Base-by-base conservation (phyloP, 2,329 filamentous ascomycete genomes). In the Endoconidiophora polonica region DNA sequence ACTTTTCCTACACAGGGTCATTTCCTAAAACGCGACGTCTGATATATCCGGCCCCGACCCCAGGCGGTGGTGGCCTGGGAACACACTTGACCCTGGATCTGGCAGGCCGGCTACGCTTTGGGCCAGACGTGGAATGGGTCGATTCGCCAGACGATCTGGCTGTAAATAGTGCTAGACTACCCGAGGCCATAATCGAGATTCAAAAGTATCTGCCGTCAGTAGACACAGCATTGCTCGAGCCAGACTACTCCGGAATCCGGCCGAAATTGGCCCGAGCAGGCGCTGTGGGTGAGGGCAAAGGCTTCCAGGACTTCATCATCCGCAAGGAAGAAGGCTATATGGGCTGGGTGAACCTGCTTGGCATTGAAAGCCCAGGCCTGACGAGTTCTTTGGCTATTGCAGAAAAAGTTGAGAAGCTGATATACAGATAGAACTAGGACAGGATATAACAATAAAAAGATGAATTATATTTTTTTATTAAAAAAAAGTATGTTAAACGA, bases 121-220 rank as follows among this genome's bases (percentile, higher is more conserved):
- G 91, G 0, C 91, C 91, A 0, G 91, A 98, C 60, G 83, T 95
- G 12, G 86, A 96, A 63, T 96, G 91, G 91, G 81, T 94, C 0
- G 74, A 81, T 45, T 67, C 71, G 1, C 77, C 86, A 0, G 65
- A 66, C 6, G 78, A 94, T 58, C 69, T 94, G n/a, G 68, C 70
- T 1, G 81, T 83, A 14, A 86, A 77, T 56, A 66, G 70, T 1
- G 68, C 68, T 20, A 71, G 83, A 10, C 67, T 94, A 50, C 62
- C 66, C 1, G 69, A 75, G 38, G 88, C 88, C 0, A 63, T 94
- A 0, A 68, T 68, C 9, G 85, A 86, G 59, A 95, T 98, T 52
- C 68, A 73, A 57, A 71, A 72, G 5, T 98, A 94, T 61, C 68
- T 98, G 3, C 91, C 91, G 0, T 71, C 67, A 1, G 68, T 98